Evolutionary conservation across 768 basidiomycete species (phyloP).

Genomic region (Austroboletus festivus): DNA sequence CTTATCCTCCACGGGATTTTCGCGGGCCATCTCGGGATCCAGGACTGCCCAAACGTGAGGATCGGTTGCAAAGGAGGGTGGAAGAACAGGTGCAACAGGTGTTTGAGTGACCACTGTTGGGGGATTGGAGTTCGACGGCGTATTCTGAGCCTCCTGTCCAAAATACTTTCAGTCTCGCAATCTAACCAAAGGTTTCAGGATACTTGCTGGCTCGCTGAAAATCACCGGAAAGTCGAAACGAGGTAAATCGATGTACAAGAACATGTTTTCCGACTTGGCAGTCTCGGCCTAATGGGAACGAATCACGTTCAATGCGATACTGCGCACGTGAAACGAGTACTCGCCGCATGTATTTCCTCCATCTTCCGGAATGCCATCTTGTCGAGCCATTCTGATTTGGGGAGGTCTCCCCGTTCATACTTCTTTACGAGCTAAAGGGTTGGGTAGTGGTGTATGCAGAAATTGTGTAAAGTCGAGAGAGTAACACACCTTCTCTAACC

Average conservation of each 20-base stretch:
- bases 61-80: slow-evolving; percentile 56
- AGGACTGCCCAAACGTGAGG: slow-evolving; percentile 80
- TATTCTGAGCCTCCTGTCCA: slow-evolving; percentile 39
- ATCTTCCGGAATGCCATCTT: slow-evolving; percentile 91
- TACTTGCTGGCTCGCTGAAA: slow-evolving; percentile 81
- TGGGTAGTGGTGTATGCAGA: background rate
- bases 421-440: slow-evolving; percentile 81
- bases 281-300: slow-evolving; percentile 70
- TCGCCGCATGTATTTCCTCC: slow-evolving; percentile 88
- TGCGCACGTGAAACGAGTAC: slow-evolving; percentile 21
- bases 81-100: slow-evolving; percentile 38
- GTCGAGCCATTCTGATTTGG: slow-evolving; percentile 95
- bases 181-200: background rate
- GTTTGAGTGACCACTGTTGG: slow-evolving; percentile 42
- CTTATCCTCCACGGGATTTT: slow-evolving; percentile 98
- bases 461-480: background rate
- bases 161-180: background rate
- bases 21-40: slow-evolving; percentile 87
- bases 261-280: slow-evolving; percentile 89
- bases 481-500: slow-evolving; percentile 76
- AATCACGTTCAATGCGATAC: background rate
- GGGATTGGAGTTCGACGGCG: slow-evolving; percentile 41
- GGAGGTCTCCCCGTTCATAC: slow-evolving; percentile 90
- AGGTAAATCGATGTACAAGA: slow-evolving; percentile 92
- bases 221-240: slow-evolving; percentile 97